Percentiles rank a stretch among this genome's conserved stretches.
phyloP scores from a whole-genome alignment of 768 basidiomycete genomes.

The Cubamyces sp. region DNA sequence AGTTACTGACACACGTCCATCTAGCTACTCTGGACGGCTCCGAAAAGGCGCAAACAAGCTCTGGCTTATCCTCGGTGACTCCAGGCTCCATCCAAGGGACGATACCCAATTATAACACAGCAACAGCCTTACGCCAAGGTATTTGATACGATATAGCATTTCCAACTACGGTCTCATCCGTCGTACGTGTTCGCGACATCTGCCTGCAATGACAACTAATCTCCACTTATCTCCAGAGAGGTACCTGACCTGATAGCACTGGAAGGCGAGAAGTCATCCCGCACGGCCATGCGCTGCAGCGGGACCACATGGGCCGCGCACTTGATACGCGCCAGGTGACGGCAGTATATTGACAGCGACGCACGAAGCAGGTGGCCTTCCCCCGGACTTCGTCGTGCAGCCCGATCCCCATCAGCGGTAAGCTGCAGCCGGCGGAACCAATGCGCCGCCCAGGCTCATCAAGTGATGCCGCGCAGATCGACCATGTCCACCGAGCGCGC shows the following conservation, averaged over 20 bases:
- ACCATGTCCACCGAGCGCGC: not conserved
- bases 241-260: constrained; percentile 3
- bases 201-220: constrained; percentile 1
- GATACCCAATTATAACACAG: no score
- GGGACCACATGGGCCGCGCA: not conserved
- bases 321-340: constrained; percentile 15
- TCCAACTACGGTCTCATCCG: no score
- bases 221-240: not conserved
- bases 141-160: no score
- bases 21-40: no score
- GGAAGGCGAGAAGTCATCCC: constrained; percentile 4
- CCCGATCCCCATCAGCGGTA: constrained; percentile 12
- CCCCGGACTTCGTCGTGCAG: constrained; percentile 6
- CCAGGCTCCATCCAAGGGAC: no score
- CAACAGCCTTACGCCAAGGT: no score
- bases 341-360: constrained; percentile 14
- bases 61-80: no score
- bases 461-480: constrained; percentile 12
- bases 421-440: constrained; percentile 5
- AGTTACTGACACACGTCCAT: no score
- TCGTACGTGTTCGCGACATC: not conserved
- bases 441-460: not conserved
- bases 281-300: not conserved
- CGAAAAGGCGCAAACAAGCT: no score
- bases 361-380: not conserved